phyloP scores from a whole-genome alignment of 202 grass and related monocot genomes.

The Setaria italica region DNA sequence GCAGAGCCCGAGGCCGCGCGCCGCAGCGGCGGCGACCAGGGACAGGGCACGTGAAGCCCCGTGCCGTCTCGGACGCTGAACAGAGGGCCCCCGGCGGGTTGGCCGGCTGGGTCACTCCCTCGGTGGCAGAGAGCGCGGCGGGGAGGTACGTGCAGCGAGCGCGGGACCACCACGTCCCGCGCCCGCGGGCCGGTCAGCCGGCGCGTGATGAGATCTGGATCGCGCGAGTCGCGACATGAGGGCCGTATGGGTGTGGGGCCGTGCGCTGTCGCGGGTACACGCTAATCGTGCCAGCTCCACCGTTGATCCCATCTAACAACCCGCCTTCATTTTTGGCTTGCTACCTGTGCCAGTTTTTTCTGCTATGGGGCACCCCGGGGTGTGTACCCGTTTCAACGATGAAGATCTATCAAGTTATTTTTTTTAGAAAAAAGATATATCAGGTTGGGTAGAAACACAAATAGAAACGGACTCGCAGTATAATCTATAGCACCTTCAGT shows the following conservation, averaged over 20 bases:
- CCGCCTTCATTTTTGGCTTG: not conserved
- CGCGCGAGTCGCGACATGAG: not conserved
- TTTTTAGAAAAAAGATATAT: too few relatives aligned
- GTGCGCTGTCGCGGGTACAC: constrained; percentile 4
- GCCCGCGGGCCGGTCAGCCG: not conserved
- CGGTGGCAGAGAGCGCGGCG: not conserved
- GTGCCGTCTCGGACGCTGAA: too few relatives aligned
- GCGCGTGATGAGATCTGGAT: constrained; percentile 35
- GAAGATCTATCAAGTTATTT: too few relatives aligned
- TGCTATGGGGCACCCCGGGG: constrained; percentile 10
- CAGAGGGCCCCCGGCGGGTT: not conserved
- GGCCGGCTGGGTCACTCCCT: not conserved
- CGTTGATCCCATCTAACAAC: not conserved
- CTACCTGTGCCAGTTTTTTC: too few relatives aligned
- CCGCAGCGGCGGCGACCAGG: too few relatives aligned
- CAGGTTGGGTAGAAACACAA: too few relatives aligned
- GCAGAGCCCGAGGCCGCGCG: too few relatives aligned
- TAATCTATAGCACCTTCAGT: too few relatives aligned
- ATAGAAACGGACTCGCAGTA: too few relatives aligned
- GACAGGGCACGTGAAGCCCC: too few relatives aligned
- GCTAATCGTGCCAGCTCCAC: constrained; percentile 8
- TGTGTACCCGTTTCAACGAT: not conserved
- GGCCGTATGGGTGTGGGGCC: not conserved
- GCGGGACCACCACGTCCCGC: not conserved
- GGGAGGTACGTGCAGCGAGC: not conserved